A percentile compares a stretch with the other conserved stretches of the same genome.
Conservation (phyloP, 1,139 yeast species). For the Saccharomyces hybrid region DNA sequence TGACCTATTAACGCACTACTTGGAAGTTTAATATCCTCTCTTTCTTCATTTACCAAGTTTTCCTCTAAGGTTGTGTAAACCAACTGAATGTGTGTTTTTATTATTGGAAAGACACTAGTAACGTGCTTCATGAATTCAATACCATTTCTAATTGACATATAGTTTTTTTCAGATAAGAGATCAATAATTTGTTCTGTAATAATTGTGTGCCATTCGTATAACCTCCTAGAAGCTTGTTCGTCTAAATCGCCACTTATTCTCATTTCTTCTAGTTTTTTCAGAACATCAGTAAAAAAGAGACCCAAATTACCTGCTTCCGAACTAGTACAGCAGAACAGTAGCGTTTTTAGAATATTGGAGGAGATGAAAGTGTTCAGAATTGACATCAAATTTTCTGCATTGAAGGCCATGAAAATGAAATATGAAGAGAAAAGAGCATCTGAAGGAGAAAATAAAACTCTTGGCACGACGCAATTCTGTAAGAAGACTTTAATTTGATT, state of each 20-base stretch:
- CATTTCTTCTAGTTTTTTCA: constrained; percentile 37
- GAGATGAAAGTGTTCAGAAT: constrained; percentile 47
- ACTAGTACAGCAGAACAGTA: constrained; percentile 65
- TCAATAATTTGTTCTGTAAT: constrained; percentile 42
- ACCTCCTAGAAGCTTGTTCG: constrained; percentile 37
- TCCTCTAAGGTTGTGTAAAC: constrained; percentile 43
- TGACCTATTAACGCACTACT: constrained; percentile 73
- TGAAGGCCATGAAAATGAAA: constrained; percentile 49
- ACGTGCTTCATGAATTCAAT: constrained; percentile 70
- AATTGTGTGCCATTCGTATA: constrained; percentile 50
- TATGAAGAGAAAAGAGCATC: constrained; percentile 72
- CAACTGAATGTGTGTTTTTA: constrained; percentile 59
- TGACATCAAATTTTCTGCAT: constrained; percentile 35
- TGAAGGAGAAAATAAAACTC: constrained; percentile 70
- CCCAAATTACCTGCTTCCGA: constrained; percentile 80
- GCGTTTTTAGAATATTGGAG: constrained; percentile 45
- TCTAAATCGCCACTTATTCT: constrained; percentile 19
- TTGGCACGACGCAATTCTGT: constrained; percentile 64
- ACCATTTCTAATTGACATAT: constrained; percentile 75
- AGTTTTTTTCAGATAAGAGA: constrained; percentile 47
- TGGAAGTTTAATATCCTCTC: constrained; percentile 78
- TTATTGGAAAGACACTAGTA: constrained; percentile 57
- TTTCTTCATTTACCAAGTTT: constrained; percentile 47
- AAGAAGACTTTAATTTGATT: constrained; percentile 38
- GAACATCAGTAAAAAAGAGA: constrained; percentile 54